These are phyloP conservation scores for Sorghum bicolor DNA, from an alignment of 176 grass and related monocot genomes.

Conservation along the genomic window Sorghum_bicolor_NCBIv3 NC_012876.2:56712501-56713000, in stretches of 20 bases:
- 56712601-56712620: neutral
- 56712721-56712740: slow-evolving; percentile 26
- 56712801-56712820: neutral
- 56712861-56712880: neutral
- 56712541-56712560: too few relatives aligned
- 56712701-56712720: slow-evolving; percentile 16
- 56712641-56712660: slow-evolving; percentile 8
- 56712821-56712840: too few relatives aligned
- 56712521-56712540: too few relatives aligned
- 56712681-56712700: neutral
- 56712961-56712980: slow-evolving; percentile 14
- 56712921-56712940: slow-evolving; percentile 2
- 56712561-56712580: too few relatives aligned
- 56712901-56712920: neutral
- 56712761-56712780: neutral
- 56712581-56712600: neutral
- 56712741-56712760: slow-evolving; percentile 20
- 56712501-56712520: too few relatives aligned
- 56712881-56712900: neutral
- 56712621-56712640: neutral
- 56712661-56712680: neutral
- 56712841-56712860: neutral
- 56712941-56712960: slow-evolving; percentile 21
- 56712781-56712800: neutral
- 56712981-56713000: slow-evolving; percentile 31